Base-by-base conservation (phyloP, 257 asterid genomes). In the Leonotis leonurus region DNA sequence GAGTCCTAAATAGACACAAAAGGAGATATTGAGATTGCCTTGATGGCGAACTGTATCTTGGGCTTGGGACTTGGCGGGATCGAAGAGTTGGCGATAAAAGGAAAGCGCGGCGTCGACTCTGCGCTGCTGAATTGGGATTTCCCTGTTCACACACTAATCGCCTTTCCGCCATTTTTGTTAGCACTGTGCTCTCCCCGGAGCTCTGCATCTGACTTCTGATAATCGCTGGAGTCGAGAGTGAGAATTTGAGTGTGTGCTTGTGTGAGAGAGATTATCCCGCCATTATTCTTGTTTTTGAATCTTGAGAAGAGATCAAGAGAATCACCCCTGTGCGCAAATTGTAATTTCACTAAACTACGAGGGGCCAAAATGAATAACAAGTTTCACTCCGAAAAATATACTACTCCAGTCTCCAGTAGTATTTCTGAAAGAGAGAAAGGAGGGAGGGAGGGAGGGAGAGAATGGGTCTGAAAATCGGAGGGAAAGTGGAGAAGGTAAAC, bases 401-500 rank as follows among this genome's bases (percentile, higher is more conserved):
- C n/a, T n/a, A n/a, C n/a, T n/a, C n/a, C n/a, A n/a, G n/a, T n/a
- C n/a, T n/a, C n/a, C n/a, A n/a, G n/a, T n/a, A 29, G 33, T 30
- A 8, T 8, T 30, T 30, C 44, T 20, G 8, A 14, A 17, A 1
- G 39, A 33, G 33, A 6, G 33, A 6, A 27, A 6, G 6, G 33
- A 30, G 16, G 10, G 35, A 35, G 49, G 21, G 35, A 56, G 48
- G 16, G 53, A 14, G 65, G 14, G 60, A 43, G 50, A 46, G 65
- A 30, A 88, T 85, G 93, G 86, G 73, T 45, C 70, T 83, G 75
- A 80, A 64, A 73, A 76, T 83, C 33, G 85, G 81, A 69, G 83
- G 88, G 21, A 56, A 65, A 65, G 81, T 93, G 61, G 94, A 93
- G 78, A 93, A 81, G 70, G 82, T 89, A 62, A 85, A 81, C 60